Conservation (phyloP, 371 early-diverging fungal species). For the Actinomucor elegans region DNA sequence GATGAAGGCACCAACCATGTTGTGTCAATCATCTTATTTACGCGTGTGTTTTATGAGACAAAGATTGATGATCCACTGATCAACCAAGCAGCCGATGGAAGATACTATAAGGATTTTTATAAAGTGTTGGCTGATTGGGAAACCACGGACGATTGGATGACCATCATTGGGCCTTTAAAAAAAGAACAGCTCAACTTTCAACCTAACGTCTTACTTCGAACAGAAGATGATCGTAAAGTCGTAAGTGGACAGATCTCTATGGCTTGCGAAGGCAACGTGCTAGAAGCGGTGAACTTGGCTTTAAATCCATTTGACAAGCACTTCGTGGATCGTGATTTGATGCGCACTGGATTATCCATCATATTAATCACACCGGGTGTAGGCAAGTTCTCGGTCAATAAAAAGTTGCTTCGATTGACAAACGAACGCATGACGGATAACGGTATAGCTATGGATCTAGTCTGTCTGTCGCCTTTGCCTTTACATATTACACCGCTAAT, state of each 20-base stretch:
- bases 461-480: constrained; percentile 87
- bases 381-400: constrained; percentile 86
- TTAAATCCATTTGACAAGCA: constrained; percentile 93
- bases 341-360: constrained; percentile 91
- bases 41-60: constrained; percentile 79
- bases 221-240: constrained; percentile 50
- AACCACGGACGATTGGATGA: constrained; percentile 83
- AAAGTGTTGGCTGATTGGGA: constrained; percentile 95
- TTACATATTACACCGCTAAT: constrained; percentile 90
- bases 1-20: constrained; percentile 87
- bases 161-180: constrained; percentile 73
- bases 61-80: constrained; percentile 46
- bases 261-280: constrained; percentile 88
- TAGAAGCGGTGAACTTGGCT: constrained; percentile 95
- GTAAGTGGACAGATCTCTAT: constrained; percentile 69
- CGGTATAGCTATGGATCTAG: constrained; percentile 91
- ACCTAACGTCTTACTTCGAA: constrained; percentile 69
- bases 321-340: constrained; percentile 90
- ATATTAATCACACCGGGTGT: constrained; percentile 88
- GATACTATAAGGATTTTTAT: constrained; percentile 89
- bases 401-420: constrained; percentile 81
- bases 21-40: constrained; percentile 93
- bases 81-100: constrained; percentile 53
- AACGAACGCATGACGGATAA: constrained; percentile 94
- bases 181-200: constrained; percentile 84